Evolutionary conservation across 108 stramenopile species (phyloP).

Genomic region (Chaetoceros tenuissimus): DNA sequence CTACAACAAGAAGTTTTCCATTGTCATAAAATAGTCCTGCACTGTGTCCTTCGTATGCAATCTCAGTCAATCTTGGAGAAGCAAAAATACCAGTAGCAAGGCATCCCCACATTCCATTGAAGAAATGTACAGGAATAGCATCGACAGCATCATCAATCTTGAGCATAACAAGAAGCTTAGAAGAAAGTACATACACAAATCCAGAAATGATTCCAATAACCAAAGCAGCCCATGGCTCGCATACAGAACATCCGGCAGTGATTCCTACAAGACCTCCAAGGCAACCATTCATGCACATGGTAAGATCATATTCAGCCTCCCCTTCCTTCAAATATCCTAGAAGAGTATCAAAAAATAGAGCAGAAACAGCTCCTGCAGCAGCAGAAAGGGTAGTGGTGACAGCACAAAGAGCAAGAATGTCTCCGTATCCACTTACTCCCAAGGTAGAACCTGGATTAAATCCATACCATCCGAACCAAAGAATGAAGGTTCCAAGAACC

Average conservation of each 20-base stretch:
- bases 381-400: slow-evolving; percentile 90
- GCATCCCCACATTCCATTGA: slow-evolving; percentile 76
- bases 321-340: slow-evolving; percentile 31
- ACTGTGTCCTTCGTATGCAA: slow-evolving; percentile 29
- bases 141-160: slow-evolving; percentile 92
- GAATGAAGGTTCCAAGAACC: slow-evolving; percentile 74
- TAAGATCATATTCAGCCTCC: slow-evolving; percentile 62
- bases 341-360: slow-evolving; percentile 66
- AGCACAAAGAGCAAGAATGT: slow-evolving; percentile 56
- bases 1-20: slow-evolving; percentile 58
- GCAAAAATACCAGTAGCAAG: slow-evolving; percentile 68
- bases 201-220: slow-evolving; percentile 69
- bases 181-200: slow-evolving; percentile 51
- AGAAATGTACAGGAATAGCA: slow-evolving; percentile 85
- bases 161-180: slow-evolving; percentile 54
- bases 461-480: slow-evolving; percentile 92
- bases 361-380: slow-evolving; percentile 62
- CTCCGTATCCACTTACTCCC: slow-evolving; percentile 39
- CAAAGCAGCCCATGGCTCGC: slow-evolving; percentile 57
- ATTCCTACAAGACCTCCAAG: slow-evolving; percentile 88
- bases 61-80: slow-evolving; percentile 23
- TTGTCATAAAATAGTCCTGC: slow-evolving; percentile 52
- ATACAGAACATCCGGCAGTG: slow-evolving; percentile 83
- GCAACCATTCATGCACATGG: slow-evolving; percentile 77
- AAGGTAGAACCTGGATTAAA: slow-evolving; percentile 86